Conservation (phyloP, 2,329 filamentous ascomycete species). For the Arthrobotrys megalospora region DNA sequence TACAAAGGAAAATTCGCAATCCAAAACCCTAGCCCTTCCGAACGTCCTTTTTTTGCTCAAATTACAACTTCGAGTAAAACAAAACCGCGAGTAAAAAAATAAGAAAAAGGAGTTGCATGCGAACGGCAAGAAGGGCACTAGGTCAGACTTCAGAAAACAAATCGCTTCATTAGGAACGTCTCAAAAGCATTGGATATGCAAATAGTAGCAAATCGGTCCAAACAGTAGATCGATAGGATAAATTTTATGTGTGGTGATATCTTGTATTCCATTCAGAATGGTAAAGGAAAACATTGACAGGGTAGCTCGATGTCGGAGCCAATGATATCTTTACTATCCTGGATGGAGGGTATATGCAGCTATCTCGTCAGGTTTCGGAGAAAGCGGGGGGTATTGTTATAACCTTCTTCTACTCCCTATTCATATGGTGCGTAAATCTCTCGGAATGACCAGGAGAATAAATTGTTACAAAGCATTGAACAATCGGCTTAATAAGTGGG, state of each 20-base stretch:
- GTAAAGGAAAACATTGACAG: conserved; percentile 13
- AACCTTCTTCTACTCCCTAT: conserved; percentile 32
- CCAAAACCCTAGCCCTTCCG: conserved; percentile 34
- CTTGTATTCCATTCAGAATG: conserved; percentile 23
- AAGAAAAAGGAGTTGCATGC: conserved; percentile 21
- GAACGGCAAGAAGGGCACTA: conserved; percentile 38
- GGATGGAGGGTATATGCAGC: conserved; percentile 14
- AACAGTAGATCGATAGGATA: conserved; percentile 35
- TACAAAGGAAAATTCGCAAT: conserved; percentile 19
- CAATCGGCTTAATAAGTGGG: conserved; percentile 28
- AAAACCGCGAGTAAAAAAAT: conserved; percentile 30
- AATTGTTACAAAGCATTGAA: conserved; percentile 20
- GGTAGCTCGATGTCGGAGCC: neutral
- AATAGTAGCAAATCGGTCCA: conserved; percentile 19
- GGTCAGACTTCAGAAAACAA: conserved; percentile 52
- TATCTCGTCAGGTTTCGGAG: conserved; percentile 26
- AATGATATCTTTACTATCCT: conserved; percentile 5
- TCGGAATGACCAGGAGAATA: conserved; percentile 29
- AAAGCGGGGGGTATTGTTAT: conserved; percentile 18
- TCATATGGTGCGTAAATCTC: conserved; percentile 40
- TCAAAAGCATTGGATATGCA: conserved; percentile 43
- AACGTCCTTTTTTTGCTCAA: conserved; percentile 52
- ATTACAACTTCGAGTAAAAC: conserved; percentile 50
- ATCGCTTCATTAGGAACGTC: conserved; percentile 60
- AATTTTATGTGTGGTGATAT: conserved; percentile 15